Percentiles rank a stretch among this genome's conserved stretches.
Evolutionary conservation across 495 filamentous ascomycete species (phyloP).

Genomic region (Penicillium dipodomyicola): DNA sequence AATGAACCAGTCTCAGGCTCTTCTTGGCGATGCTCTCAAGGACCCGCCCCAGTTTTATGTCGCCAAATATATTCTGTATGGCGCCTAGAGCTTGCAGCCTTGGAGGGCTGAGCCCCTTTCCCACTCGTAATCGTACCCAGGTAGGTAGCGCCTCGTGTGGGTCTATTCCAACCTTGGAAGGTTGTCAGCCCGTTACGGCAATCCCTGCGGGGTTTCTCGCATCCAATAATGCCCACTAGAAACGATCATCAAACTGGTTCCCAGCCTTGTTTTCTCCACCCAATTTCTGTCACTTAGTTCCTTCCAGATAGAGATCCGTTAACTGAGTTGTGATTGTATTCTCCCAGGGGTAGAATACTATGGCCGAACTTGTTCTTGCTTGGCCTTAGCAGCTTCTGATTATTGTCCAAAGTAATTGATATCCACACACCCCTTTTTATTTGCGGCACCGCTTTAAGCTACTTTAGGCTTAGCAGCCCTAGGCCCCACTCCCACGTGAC

Average conservation of each 20-base stretch:
- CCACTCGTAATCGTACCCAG: background rate
- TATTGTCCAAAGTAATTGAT: background rate
- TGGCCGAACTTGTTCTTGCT: background rate
- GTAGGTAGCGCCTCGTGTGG: background rate
- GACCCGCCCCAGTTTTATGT: background rate
- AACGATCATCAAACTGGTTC: background rate
- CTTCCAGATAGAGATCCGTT: background rate
- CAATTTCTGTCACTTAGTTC: background rate
- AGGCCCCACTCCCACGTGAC: slow-evolving; percentile 3
- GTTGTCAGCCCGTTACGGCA: background rate
- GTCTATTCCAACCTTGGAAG: background rate
- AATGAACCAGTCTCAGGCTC: background rate
- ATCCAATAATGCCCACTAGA: background rate
- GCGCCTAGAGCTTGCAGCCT: background rate
- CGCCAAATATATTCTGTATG: background rate
- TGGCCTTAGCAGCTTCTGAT: background rate
- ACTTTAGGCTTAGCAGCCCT: background rate
- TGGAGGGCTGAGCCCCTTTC: slow-evolving; percentile 3
- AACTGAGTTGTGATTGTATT: background rate
- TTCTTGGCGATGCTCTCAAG: background rate
- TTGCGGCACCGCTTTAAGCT: background rate
- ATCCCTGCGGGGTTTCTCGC: slow-evolving; percentile 1
- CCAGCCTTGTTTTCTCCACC: background rate
- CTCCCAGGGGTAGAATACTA: background rate
- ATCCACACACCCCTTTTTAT: slow-evolving; percentile 4